Percentiles rank a stretch among this genome's conserved stretches.
Evolutionary conservation across 441 rosid species (phyloP).

Genomic region (Melianthus villosus): DNA sequence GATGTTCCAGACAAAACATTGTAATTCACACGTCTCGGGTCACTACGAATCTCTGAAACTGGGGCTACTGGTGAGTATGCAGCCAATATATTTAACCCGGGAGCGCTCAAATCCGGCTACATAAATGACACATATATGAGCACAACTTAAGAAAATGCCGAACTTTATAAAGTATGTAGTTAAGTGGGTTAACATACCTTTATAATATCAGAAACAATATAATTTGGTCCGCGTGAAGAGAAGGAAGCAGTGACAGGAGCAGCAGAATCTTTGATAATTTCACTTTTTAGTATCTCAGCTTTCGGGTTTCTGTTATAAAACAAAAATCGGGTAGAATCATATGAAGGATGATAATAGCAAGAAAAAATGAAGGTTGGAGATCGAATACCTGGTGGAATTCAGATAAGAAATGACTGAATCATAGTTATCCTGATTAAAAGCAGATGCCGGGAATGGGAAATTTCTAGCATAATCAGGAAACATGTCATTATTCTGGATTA

Average conservation of each 20-base stretch:
- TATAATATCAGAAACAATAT: background rate
- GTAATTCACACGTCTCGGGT: background rate
- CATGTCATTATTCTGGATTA: background rate
- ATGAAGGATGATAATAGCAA: background rate
- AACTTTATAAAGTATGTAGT: too few relatives aligned
- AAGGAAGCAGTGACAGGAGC: background rate
- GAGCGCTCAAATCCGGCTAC: slow-evolving; percentile 7
- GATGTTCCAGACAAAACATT: background rate
- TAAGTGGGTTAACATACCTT: too few relatives aligned
- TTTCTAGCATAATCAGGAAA: slow-evolving; percentile 1
- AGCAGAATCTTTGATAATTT: slow-evolving; percentile 10
- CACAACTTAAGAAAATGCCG: too few relatives aligned
- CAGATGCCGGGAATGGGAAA: slow-evolving; percentile 16
- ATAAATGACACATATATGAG: too few relatives aligned
- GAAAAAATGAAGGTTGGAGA: background rate
- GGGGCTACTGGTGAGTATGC: background rate
- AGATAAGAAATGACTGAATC: slow-evolving; percentile 9
- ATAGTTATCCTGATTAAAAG: slow-evolving; percentile 3
- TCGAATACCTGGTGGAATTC: slow-evolving; percentile 13
- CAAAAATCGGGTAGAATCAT: background rate
- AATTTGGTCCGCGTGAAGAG: background rate
- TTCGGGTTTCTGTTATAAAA: slow-evolving; percentile 13
- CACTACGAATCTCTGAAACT: background rate
- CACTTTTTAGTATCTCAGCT: slow-evolving; percentile 23
- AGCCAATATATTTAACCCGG: slow-evolving; percentile 5